A percentile compares a stretch with the other conserved stretches of the same genome.
These are phyloP conservation scores for Blastobotrys serpentis DNA, from an alignment of 1,139 yeast species.

Conservation along the genomic window DNA sequence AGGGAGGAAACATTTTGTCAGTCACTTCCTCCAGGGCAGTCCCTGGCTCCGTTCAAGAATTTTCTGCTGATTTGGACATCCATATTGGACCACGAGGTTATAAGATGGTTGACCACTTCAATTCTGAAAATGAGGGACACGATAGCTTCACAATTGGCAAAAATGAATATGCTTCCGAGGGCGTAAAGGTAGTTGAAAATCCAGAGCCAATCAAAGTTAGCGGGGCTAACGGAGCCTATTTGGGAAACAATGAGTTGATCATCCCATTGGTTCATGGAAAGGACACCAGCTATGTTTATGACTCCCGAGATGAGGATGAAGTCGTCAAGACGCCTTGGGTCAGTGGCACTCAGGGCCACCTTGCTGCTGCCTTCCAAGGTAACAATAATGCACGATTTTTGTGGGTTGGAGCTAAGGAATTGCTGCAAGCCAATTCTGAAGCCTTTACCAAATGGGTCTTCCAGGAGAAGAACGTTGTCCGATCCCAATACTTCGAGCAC, in stretches of 20 bases:
- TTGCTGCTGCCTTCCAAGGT: constrained; percentile 82
- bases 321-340: constrained; percentile 58
- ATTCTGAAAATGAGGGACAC: constrained; percentile 33
- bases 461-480: constrained; percentile 65
- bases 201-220: constrained; percentile 19
- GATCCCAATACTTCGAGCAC: constrained; percentile 52
- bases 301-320: constrained; percentile 45
- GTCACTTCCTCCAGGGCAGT: constrained; percentile 57
- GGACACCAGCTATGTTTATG: constrained; percentile 62
- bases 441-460: constrained; percentile 74
- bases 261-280: constrained; percentile 70
- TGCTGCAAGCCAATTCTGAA: constrained; percentile 44
- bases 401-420: constrained; percentile 72
- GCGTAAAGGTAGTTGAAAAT: constrained; percentile 29
- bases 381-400: constrained; percentile 72
- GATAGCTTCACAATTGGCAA: constrained; percentile 18
- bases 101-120: constrained; percentile 66
- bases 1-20: constrained; percentile 74
- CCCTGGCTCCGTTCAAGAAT: constrained; percentile 66
- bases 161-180: constrained; percentile 9
- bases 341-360: constrained; percentile 73
- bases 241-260: constrained; percentile 62
- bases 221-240: constrained; percentile 52
- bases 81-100: constrained; percentile 78
- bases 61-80: constrained; percentile 79